Base-by-base conservation (phyloP, 768 basidiomycete species). In the Mrakia frigida region DNA sequence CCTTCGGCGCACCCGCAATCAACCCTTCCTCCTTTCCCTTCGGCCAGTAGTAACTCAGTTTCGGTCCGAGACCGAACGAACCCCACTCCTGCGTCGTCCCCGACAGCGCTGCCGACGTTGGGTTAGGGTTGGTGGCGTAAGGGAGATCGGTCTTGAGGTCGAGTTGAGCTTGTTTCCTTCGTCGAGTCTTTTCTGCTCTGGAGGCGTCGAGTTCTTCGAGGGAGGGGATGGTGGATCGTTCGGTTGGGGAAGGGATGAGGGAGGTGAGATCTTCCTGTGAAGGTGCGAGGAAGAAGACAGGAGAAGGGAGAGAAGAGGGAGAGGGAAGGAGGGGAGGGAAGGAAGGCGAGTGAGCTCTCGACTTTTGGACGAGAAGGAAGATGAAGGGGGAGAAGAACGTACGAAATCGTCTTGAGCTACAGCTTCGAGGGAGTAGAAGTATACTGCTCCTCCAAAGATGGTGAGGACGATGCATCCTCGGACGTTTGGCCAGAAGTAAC, bases 331-430 rank as follows among this genome's bases (percentile, higher is more conserved):
- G 37, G 37, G 39, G 21, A 21, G 18, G 46, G 46, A 50, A 39
- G 65, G 43, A 53, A 43, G 28, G 21, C 63, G 52, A 46, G 41
- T n/a, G n/a, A n/a, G n/a, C n/a, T n/a, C 41, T 43, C n/a, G 37
- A 33, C 14, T 11, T 25, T 31, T 3, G 25, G 23, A n/a, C n/a
- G n/a, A n/a, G 59, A 59, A 11, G 31, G 9, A 7, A 33, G 33
- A 18, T 2, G 21, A n/a, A 61, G 56, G 31, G 14, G 35, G 18
- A 56, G 13, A 31, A 25, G 16, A 21, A 76, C 76, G 39, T 33
- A 77, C 76, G 35, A 72, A 77, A 61, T 77, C 70, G 33, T 77
- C 76, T 37, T 77, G 76, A 35, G 76, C 61, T 46, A 77, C 76
- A 5, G 76, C 76, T 46, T 72, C 43, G 28, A 77, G 61, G 23